Conservation (phyloP, 306 rosid genomes). For the Argentina anserina region DNA sequence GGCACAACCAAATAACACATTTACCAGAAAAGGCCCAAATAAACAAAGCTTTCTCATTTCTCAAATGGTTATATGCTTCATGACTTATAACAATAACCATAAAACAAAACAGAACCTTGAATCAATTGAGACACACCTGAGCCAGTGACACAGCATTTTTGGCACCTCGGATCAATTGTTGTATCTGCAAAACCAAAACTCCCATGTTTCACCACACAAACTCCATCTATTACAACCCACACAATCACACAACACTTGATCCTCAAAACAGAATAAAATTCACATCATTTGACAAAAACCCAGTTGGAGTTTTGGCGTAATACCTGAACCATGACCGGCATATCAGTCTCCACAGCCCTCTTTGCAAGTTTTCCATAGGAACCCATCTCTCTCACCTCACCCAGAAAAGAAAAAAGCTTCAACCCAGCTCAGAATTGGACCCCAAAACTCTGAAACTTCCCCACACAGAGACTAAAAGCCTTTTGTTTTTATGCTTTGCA, state of each 20-base stretch:
- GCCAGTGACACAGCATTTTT: constrained; percentile 50
- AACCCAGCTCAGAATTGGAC: constrained; percentile 13
- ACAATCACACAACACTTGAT: constrained; percentile 18
- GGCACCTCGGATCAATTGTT: constrained; percentile 41
- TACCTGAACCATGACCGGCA: constrained; percentile 63
- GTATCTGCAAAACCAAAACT: constrained; percentile 42
- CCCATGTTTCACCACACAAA: constrained; percentile 7
- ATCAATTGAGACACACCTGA: constrained; percentile 40
- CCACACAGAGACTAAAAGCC: neutral
- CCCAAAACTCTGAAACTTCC: constrained; percentile 19
- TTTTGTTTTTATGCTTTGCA: neutral
- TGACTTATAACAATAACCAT: neutral
- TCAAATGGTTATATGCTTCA: constrained; percentile 12
- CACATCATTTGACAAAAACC: neutral
- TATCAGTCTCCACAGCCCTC: constrained; percentile 54
- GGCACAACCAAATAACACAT: constrained; percentile 19
- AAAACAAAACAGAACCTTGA: constrained; percentile 6
- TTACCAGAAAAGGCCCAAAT: constrained; percentile 13
- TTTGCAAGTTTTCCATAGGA: constrained; percentile 45
- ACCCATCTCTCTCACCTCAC: constrained; percentile 41
- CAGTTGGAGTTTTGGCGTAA: constrained; percentile 13
- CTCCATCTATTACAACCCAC: neutral
- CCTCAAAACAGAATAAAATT: constrained; percentile 7
- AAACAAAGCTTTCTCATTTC: constrained; percentile 13
- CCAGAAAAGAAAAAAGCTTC: neutral